Percentiles rank a stretch among this genome's conserved stretches.
These are phyloP conservation scores for Nadsonia commutata DNA, from an alignment of 1,139 yeast species.

Conservation along the genomic window DNA sequence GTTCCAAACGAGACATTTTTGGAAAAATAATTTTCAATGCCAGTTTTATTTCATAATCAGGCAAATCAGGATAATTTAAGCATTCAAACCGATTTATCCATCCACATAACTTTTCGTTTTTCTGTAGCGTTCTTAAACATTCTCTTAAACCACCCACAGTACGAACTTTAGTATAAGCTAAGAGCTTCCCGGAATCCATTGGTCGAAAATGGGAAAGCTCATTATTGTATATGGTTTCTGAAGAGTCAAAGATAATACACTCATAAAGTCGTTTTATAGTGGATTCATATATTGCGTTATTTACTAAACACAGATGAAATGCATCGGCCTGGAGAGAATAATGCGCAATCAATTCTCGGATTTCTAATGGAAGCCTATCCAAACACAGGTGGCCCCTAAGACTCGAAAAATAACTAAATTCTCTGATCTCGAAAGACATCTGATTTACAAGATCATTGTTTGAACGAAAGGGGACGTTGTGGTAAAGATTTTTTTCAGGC, in stretches of 20 bases:
- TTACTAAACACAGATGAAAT: slow-evolving; percentile 13
- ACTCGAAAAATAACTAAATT: slow-evolving; percentile 12
- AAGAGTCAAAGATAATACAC: slow-evolving; percentile 14
- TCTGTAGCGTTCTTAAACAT: slow-evolving; percentile 12
- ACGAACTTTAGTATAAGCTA: slow-evolving; percentile 13
- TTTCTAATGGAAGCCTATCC: slow-evolving; percentile 28
- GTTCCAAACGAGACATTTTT: slow-evolving; percentile 9
- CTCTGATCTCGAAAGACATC: too few relatives aligned
- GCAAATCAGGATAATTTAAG: slow-evolving; percentile 12
- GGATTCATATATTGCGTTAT: slow-evolving; percentile 10
- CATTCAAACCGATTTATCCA: slow-evolving; percentile 13
- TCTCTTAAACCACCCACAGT: slow-evolving; percentile 15
- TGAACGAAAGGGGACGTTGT: too few relatives aligned
- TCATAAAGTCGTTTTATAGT: slow-evolving; percentile 12
- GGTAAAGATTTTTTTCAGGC: too few relatives aligned
- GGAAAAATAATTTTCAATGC: slow-evolving; percentile 10
- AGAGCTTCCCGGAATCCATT: not conserved
- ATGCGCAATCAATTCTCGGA: slow-evolving; percentile 12
- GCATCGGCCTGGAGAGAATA: slow-evolving; percentile 15
- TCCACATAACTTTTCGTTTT: slow-evolving; percentile 6
- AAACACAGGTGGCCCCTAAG: not conserved
- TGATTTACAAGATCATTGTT: too few relatives aligned
- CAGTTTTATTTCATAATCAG: slow-evolving; percentile 13
- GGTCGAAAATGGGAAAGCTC: slow-evolving; percentile 8
- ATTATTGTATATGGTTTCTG: slow-evolving; percentile 14